Conservation (phyloP, 306 rosid species). For the Abrus precatorius region DNA sequence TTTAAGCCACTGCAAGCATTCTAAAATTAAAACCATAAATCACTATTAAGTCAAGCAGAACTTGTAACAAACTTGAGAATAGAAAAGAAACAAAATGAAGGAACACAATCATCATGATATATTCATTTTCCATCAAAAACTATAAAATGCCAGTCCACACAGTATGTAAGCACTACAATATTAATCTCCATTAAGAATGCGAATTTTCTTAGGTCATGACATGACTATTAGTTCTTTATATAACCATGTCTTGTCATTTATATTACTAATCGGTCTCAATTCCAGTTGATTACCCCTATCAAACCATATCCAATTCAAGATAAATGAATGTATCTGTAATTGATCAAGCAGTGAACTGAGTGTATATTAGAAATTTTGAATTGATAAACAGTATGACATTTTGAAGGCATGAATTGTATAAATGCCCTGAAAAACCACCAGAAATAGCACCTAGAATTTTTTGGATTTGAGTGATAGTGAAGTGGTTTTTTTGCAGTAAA, state of each 20-base stretch:
- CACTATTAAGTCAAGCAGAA: conserved; percentile 14
- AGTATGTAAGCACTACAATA: neutral
- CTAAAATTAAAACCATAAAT: conserved; percentile 49
- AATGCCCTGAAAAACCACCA: neutral
- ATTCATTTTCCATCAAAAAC: conserved; percentile 10
- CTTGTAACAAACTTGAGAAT: neutral
- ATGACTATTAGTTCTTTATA: neutral
- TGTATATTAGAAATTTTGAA: neutral
- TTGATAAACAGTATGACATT: neutral
- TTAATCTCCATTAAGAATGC: neutral
- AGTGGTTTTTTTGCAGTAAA: too few relatives aligned
- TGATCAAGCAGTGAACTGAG: neutral
- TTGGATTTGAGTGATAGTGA: neutral
- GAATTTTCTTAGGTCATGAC: neutral
- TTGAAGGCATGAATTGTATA: neutral
- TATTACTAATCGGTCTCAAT: neutral
- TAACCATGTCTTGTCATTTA: neutral
- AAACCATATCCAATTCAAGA: neutral
- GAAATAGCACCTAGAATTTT: conserved; percentile 10
- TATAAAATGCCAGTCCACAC: neutral
- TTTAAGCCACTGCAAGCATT: conserved; percentile 49
- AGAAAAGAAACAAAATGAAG: conserved; percentile 37
- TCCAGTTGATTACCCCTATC: neutral
- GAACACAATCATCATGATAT: neutral
- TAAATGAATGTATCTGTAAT: neutral